Evolutionary conservation across 768 basidiomycete species (phyloP).

Genomic region (Solioccasus polychromus): DNA sequence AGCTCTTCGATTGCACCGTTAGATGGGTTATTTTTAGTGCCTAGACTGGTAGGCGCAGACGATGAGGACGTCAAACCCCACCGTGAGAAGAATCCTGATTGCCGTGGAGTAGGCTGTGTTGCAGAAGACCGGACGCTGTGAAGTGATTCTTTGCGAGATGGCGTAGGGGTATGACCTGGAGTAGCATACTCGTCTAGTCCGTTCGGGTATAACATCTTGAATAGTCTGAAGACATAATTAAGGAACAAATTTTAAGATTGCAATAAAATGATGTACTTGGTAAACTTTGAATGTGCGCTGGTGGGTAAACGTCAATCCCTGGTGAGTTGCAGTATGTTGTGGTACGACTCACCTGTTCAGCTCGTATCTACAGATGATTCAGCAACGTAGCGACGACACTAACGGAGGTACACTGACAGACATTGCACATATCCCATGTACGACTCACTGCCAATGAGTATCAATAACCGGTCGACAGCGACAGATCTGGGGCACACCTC

Average conservation of each 20-base stretch:
- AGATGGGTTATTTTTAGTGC: conserved; percentile 23
- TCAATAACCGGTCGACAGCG: conserved; percentile 5
- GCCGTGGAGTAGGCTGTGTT: conserved; percentile 15
- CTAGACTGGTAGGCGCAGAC: conserved; percentile 9
- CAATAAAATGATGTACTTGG: conserved; percentile 47
- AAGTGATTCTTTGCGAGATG: conserved; percentile 36
- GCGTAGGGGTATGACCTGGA: conserved; percentile 32
- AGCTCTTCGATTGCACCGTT: conserved; percentile 69
- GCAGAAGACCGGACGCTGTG: conserved; percentile 13
- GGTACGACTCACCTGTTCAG: conserved; percentile 50
- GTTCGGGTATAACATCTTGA: conserved; percentile 63
- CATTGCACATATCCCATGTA: conserved; percentile 80
- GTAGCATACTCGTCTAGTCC: conserved; percentile 49
- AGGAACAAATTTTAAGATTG: too few relatives aligned
- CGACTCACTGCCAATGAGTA: conserved; percentile 51
- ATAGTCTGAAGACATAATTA: conserved; percentile 48
- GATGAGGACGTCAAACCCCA: conserved; percentile 26
- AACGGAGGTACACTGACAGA: conserved; percentile 44
- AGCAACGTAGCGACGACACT: not conserved
- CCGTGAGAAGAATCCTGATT: conserved; percentile 37
- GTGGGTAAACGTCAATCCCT: conserved; percentile 19
- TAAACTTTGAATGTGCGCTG: conserved; percentile 70
- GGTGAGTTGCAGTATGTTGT: not conserved
- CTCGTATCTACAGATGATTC: conserved; percentile 34
- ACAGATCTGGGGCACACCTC: conserved; percentile 40